Evolutionary conservation across 2,329 filamentous ascomycete species (phyloP), one percentile per base, ranked within the genome.

Genomic region (Trichoderma pleuroti): DNA sequence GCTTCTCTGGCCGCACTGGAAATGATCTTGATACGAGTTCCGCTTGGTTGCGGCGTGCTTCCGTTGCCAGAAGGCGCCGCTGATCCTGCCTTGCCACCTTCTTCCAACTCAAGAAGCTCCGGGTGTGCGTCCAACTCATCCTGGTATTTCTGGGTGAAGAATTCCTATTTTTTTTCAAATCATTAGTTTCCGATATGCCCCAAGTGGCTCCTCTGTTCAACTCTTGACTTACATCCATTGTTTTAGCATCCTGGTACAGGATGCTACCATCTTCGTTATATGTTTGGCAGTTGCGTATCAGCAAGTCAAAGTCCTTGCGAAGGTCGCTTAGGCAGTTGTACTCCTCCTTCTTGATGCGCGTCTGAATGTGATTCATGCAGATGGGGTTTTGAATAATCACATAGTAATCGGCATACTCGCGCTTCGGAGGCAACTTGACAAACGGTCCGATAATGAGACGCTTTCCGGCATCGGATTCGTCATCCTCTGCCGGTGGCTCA

Each of bases 191-290:
- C 21, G 12, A 21, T 28, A 28, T 24, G 3, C 14, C 24, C 14
- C 24, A 65, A 18, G 18, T 2, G 8, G 6, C n/a, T 42, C 8
- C 2, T 30, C 4, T 42, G 4, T 26, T 32, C 28, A 21, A 16
- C 21, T 5, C n/a, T 28, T 2, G 4, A 74, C 90, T 84, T 84
- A 97, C 94, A 87, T 97, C 93, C 81, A 99, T 98, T 68, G 92
- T 86, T 80, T 94, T 94, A 63, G 95, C 95, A 84, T 99, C 96
- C 77, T 93, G 88, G 83, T 94, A 98, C 68, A 99, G 87, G 76
- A 97, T 85, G 81, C 94, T 98, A 71, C 91, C 92, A 78, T 98
- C 96, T 81, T 99, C 97, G 77, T 99, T 99, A 85, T 97, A 99
- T 3, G 92, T 96, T 80, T 93, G 89, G 74, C 95, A 97, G 81